phyloP scores from a whole-genome alignment of 306 rosid species.

The Sechiopsis laciniata region DNA sequence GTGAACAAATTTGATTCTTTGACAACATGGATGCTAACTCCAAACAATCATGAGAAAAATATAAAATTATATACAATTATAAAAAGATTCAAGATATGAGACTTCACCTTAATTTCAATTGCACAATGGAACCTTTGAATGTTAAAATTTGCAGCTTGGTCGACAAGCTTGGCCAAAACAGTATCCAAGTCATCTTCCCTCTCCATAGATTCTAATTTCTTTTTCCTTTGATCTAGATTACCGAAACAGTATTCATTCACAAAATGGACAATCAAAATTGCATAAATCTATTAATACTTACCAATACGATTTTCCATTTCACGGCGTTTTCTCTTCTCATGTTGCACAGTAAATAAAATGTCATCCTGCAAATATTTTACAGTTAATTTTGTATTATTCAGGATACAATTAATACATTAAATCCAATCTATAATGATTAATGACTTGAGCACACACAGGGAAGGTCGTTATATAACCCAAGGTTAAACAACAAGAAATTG shows the following conservation, averaged over 20 bases:
- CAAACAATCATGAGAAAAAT: conserved; percentile 2
- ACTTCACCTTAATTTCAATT: conserved; percentile 64
- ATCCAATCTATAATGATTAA: conserved; percentile 1
- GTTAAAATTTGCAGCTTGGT: conserved; percentile 48
- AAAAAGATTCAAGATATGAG: conserved; percentile 2
- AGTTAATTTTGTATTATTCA: neutral
- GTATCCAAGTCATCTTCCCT: conserved; percentile 52
- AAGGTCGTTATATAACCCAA: conserved; percentile 4
- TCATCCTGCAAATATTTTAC: conserved; percentile 46
- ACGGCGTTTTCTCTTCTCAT: conserved; percentile 44
- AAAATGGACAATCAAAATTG: conserved; percentile 11
- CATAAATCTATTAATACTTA: conserved; percentile 29
- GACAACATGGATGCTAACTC: neutral
- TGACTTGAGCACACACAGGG: neutral
- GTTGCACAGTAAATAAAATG: conserved; percentile 33
- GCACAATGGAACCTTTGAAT: conserved; percentile 47
- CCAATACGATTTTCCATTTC: conserved; percentile 43
- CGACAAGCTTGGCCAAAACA: conserved; percentile 53
- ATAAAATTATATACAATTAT: neutral
- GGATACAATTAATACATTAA: neutral
- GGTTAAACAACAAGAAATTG: neutral
- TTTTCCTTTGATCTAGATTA: conserved; percentile 55
- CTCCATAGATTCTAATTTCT: conserved; percentile 44
- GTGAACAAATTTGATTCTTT: conserved; percentile 8
- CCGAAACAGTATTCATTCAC: conserved; percentile 27